Percentiles rank a stretch among this genome's conserved stretches.
Conservation (phyloP, 768 basidiomycete species). For the Rhodotorula diobovata region DNA sequence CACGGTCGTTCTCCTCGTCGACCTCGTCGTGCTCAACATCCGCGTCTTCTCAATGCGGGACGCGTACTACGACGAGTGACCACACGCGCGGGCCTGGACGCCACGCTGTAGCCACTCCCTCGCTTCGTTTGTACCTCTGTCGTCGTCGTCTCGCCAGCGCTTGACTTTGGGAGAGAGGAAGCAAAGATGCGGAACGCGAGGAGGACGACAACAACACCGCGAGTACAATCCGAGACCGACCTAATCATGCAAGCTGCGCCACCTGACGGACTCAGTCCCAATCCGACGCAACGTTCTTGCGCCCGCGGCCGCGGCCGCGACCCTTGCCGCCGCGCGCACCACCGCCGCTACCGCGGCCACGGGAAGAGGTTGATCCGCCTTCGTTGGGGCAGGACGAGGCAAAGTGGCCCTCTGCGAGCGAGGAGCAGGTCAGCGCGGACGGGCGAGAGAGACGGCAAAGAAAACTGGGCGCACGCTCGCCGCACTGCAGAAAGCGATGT, state of each 20-base stretch:
- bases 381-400: constrained; percentile 43
- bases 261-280: not conserved
- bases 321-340: not conserved
- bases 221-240: no score
- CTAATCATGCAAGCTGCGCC: no score
- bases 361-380: not conserved
- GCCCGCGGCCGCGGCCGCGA: not conserved
- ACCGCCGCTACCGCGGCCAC: not conserved
- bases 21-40: constrained; percentile 19
- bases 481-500: not conserved
- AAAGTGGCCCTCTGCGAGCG: constrained; percentile 45
- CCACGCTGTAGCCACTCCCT: not conserved
- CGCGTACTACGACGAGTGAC: constrained; percentile 14
- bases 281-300: not conserved
- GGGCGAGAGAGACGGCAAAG: no score
- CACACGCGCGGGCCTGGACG: no score
- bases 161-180: no score
- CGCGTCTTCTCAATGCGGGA: constrained; percentile 3
- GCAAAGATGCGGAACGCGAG: not conserved
- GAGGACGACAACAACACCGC: not conserved
- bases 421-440: not conserved
- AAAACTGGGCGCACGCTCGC: constrained; percentile 5
- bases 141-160: not conserved
- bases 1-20: not conserved
- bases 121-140: no score